phyloP scores from a whole-genome alignment of 345 rosid genomes.

The Mangifera indica region DNA sequence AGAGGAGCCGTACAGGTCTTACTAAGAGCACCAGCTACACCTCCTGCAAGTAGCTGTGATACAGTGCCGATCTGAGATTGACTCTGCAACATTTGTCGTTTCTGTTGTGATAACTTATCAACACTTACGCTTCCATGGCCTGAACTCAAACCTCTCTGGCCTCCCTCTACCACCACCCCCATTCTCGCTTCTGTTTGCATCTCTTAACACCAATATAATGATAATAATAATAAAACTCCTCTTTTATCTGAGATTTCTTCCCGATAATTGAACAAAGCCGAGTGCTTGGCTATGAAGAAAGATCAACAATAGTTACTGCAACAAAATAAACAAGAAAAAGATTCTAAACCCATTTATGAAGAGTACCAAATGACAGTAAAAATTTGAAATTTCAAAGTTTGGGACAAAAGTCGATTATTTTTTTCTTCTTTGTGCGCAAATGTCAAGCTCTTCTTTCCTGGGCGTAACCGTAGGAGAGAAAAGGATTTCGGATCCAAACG shows the following conservation, averaged over 20 bases:
- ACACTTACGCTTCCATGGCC: constrained; percentile 49
- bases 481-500: no score
- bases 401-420: background rate
- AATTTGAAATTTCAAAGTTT: constrained; percentile 4
- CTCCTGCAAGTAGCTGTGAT: constrained; percentile 87
- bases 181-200: constrained; percentile 90
- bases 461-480: background rate
- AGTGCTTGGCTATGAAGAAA: constrained; percentile 2
- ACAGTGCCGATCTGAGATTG: constrained; percentile 70
- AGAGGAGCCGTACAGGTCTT: constrained; percentile 98
- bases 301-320: background rate
- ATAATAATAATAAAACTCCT: background rate
- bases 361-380: no score
- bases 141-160: constrained; percentile 45
- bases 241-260: background rate
- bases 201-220: constrained; percentile 9
- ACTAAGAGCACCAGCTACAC: constrained; percentile 90
- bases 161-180: constrained; percentile 60
- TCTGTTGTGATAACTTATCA: constrained; percentile 41
- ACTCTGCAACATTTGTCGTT: constrained; percentile 27
- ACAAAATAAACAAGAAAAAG: background rate
- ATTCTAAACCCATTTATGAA: background rate
- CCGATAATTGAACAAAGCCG: background rate
- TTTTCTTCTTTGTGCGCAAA: background rate
- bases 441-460: background rate